phyloP scores from a whole-genome alignment of 192 early-diverging fungal genomes.

The Linderina pennispora region DNA sequence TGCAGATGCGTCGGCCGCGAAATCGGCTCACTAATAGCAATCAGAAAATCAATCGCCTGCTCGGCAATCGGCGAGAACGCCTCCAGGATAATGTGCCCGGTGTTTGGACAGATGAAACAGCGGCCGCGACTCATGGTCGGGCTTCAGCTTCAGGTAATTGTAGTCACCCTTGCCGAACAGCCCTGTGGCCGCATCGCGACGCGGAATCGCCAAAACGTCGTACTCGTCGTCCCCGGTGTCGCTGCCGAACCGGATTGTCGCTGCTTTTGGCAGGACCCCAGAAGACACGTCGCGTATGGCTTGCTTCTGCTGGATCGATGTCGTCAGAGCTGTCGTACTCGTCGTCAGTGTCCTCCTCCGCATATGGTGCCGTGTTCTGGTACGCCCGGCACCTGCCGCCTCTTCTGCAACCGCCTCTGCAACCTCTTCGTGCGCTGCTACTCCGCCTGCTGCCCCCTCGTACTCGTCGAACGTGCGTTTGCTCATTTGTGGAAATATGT shows the following conservation, averaged over 20 bases:
- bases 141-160: constrained; percentile 75
- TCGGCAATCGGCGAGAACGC: constrained; percentile 95
- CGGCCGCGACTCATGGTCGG: constrained; percentile 82
- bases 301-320: background rate
- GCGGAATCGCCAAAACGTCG: constrained; percentile 28
- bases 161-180: constrained; percentile 70
- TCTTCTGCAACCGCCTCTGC: too few relatives aligned
- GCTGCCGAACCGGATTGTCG: constrained; percentile 8
- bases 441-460: too few relatives aligned
- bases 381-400: too few relatives aligned
- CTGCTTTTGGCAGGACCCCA: constrained; percentile 28
- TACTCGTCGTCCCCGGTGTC: constrained; percentile 21
- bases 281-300: constrained; percentile 12
- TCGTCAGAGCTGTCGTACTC: background rate
- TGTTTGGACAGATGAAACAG: constrained; percentile 83
- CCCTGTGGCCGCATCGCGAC: constrained; percentile 31
- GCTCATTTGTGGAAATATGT: too few relatives aligned
- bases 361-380: too few relatives aligned
- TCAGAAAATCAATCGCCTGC: constrained; percentile 92
- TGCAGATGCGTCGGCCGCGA: constrained; percentile 56
- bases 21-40: constrained; percentile 93
- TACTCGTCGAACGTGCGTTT: too few relatives aligned
- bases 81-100: constrained; percentile 85
- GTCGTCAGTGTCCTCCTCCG: background rate
- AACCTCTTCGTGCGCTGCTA: too few relatives aligned